phyloP scores from a whole-genome alignment of 2,329 filamentous ascomycete genomes.

The Beauveria rudraprayagi region DNA sequence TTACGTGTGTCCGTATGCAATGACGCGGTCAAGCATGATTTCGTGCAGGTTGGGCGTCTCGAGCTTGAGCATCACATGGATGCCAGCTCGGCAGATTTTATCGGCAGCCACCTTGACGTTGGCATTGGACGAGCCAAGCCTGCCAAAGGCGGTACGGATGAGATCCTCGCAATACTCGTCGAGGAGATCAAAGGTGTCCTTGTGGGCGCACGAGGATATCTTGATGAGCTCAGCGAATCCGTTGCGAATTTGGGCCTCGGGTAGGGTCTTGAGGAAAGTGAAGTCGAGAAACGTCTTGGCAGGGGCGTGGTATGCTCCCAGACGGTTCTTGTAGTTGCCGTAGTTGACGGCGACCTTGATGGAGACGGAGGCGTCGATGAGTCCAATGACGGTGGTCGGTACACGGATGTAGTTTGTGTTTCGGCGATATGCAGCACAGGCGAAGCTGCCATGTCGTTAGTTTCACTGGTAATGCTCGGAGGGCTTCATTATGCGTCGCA shows the following conservation, averaged over 20 bases:
- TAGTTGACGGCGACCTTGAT: conserved; percentile 77
- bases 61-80: conserved; percentile 64
- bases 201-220: conserved; percentile 63
- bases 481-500: conserved; percentile 20
- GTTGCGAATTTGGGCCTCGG: conserved; percentile 60
- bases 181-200: conserved; percentile 57
- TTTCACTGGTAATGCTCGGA: conserved; percentile 11
- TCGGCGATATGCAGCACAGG: conserved; percentile 62
- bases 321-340: conserved; percentile 66
- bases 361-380: conserved; percentile 67
- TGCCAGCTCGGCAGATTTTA: conserved; percentile 59
- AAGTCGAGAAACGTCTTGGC: conserved; percentile 68
- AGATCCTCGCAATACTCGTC: conserved; percentile 63
- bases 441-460: conserved; percentile 41
- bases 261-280: conserved; percentile 60
- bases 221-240: conserved; percentile 71
- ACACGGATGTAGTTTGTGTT: conserved; percentile 69
- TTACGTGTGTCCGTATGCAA: conserved; percentile 65
- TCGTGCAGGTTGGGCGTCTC: conserved; percentile 68
- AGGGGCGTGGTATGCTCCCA: conserved; percentile 66
- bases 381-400: conserved; percentile 65
- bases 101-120: conserved; percentile 56
- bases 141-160: conserved; percentile 57
- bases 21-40: conserved; percentile 63
- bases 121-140: conserved; percentile 43